These are phyloP conservation scores for Hyaloscypha variabilis DNA, from an alignment of 495 filamentous ascomycete genomes.

Conservation along the genomic window DNA sequence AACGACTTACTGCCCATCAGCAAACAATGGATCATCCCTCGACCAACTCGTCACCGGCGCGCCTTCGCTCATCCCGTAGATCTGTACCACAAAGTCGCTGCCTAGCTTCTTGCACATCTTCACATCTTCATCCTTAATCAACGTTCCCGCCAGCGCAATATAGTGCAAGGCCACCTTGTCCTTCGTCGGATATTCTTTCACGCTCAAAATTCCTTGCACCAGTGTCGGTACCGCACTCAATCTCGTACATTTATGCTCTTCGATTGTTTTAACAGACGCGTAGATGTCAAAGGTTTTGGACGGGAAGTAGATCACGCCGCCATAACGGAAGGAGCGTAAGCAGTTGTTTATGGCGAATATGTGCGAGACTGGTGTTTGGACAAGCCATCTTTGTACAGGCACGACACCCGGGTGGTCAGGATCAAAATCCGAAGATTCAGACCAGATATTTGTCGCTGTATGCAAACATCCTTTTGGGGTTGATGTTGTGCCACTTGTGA, in stretches of 20 bases:
- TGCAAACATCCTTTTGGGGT: slow-evolving; percentile 11
- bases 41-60: neutral
- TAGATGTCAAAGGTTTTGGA: neutral
- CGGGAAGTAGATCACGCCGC: neutral
- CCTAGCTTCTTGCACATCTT: neutral
- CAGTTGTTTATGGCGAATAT: slow-evolving; percentile 1
- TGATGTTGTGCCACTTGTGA: slow-evolving; percentile 12
- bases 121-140: neutral
- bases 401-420: neutral
- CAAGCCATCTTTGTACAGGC: neutral
- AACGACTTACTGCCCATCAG: neutral
- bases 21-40: neutral
- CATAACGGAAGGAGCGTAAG: neutral
- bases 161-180: neutral
- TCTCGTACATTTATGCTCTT: neutral
- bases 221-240: slow-evolving; percentile 2
- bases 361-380: slow-evolving; percentile 10
- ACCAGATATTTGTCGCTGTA: neutral
- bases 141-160: neutral
- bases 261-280: neutral
- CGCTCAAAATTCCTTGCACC: neutral
- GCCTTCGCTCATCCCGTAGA: slow-evolving; percentile 13
- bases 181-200: neutral
- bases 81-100: neutral
- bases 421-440: neutral